Evolutionary conservation across 2,329 filamentous ascomycete genomes (phyloP).

Genomic region (Penicillium sp.): DNA sequence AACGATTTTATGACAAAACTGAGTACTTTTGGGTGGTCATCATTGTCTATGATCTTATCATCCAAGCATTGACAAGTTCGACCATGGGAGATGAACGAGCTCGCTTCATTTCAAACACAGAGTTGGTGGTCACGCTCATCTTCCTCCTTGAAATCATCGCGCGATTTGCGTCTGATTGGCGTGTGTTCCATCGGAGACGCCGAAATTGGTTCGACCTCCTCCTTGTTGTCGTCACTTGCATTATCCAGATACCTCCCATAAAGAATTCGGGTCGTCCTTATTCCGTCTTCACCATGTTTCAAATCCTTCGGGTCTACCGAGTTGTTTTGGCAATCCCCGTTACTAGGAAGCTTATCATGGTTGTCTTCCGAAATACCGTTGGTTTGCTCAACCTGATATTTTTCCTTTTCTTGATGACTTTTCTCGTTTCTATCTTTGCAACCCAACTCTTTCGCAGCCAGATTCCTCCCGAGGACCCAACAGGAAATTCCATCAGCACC

Average conservation of each 20-base stretch:
- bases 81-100: conserved; percentile 64
- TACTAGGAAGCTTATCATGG: conserved; percentile 77
- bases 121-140: conserved; percentile 73
- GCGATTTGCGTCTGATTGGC: conserved; percentile 76
- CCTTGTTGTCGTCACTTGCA: conserved; percentile 75
- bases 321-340: conserved; percentile 86
- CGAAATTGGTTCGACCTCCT: conserved; percentile 78
- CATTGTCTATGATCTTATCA: conserved; percentile 77
- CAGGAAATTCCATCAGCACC: conserved; percentile 64
- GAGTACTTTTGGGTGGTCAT: conserved; percentile 74
- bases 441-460: conserved; percentile 89
- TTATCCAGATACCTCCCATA: conserved; percentile 84
- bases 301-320: conserved; percentile 88
- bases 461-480: conserved; percentile 63
- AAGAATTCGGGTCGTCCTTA: conserved; percentile 70
- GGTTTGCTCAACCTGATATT: conserved; percentile 94
- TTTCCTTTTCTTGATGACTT: conserved; percentile 94
- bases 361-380: conserved; percentile 85
- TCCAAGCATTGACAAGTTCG: conserved; percentile 74
- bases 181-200: conserved; percentile 70
- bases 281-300: conserved; percentile 87
- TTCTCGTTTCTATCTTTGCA: conserved; percentile 89
- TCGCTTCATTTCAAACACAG: conserved; percentile 68
- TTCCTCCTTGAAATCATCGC: conserved; percentile 80
- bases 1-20: conserved; percentile 72